phyloP scores from a whole-genome alignment of 2,329 filamentous ascomycete genomes.

The Aspergillus sp. region DNA sequence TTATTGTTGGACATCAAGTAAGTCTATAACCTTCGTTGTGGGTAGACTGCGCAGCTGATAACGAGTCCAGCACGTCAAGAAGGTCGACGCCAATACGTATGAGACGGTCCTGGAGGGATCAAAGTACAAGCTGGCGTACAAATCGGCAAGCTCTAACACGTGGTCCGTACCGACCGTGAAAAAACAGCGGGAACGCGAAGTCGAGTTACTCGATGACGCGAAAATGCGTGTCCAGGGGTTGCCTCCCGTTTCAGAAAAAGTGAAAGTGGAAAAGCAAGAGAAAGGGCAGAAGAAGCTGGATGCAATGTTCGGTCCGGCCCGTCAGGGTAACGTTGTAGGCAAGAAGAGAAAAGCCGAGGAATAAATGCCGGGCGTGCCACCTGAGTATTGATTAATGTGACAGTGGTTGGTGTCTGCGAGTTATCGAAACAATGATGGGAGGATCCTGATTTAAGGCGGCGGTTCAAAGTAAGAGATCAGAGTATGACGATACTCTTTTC shows the following conservation, averaged over 20 bases:
- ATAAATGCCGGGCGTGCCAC: not conserved
- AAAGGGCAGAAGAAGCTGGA: constrained; percentile 40
- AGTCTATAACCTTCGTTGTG: not conserved
- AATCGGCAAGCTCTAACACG: constrained; percentile 31
- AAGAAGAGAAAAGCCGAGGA: constrained; percentile 27
- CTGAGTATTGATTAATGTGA: not conserved
- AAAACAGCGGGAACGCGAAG: constrained; percentile 38
- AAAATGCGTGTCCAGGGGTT: constrained; percentile 37
- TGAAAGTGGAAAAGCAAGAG: constrained; percentile 36
- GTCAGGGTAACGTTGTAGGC: constrained; percentile 15
- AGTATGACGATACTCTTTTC: constrained; percentile 38
- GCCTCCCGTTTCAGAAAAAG: constrained; percentile 41
- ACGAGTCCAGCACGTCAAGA: constrained; percentile 35
- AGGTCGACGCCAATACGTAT: constrained; percentile 43
- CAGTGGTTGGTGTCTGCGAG: not conserved
- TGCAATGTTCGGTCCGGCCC: constrained; percentile 27
- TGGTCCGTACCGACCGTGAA: constrained; percentile 43
- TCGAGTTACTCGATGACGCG: constrained; percentile 40
- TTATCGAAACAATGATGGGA: not conserved
- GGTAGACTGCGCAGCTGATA: constrained; percentile 2
- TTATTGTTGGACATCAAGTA: constrained; percentile 42
- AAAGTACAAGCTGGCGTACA: constrained; percentile 44
- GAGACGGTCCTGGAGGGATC: constrained; percentile 39
- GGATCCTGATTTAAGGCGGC: not conserved
- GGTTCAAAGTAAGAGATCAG: not conserved